These are phyloP conservation scores for Fusarium begoniae DNA, from an alignment of 2,329 filamentous ascomycete genomes.

Conservation along the genomic window DNA sequence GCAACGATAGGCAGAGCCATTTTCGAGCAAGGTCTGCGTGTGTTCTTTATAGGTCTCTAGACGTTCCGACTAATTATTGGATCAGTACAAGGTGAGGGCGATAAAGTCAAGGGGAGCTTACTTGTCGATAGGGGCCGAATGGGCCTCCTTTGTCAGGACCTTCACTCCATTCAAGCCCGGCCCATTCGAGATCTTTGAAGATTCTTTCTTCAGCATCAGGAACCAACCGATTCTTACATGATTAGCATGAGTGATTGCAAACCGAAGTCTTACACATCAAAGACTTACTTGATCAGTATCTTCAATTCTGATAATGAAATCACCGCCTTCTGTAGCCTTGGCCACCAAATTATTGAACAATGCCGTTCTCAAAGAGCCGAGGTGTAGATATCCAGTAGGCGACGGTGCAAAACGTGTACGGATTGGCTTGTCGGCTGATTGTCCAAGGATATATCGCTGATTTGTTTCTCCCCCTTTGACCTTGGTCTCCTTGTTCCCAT, in stretches of 20 bases:
- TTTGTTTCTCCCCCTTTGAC: neutral
- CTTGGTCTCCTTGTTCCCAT: neutral
- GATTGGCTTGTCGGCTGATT: slow-evolving; percentile 63
- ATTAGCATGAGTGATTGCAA: neutral
- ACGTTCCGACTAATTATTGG: slow-evolving; percentile 74
- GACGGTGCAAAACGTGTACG: slow-evolving; percentile 88
- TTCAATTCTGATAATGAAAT: slow-evolving; percentile 91
- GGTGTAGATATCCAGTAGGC: slow-evolving; percentile 90
- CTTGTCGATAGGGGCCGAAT: slow-evolving; percentile 87
- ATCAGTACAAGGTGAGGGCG: neutral
- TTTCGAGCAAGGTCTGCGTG: slow-evolving; percentile 72
- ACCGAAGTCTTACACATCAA: neutral
- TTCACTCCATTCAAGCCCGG: slow-evolving; percentile 93
- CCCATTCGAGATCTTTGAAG: slow-evolving; percentile 85
- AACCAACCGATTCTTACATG: slow-evolving; percentile 77
- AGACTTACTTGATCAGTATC: slow-evolving; percentile 86
- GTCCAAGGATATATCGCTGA: slow-evolving; percentile 47
- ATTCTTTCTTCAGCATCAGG: slow-evolving; percentile 80
- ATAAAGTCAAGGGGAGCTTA: slow-evolving; percentile 49
- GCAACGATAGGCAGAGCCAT: slow-evolving; percentile 86
- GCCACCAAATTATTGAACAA: slow-evolving; percentile 97
- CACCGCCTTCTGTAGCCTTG: slow-evolving; percentile 79
- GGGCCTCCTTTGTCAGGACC: slow-evolving; percentile 84
- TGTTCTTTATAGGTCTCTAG: slow-evolving; percentile 77
- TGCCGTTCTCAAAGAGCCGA: slow-evolving; percentile 90